Conservation (phyloP, 768 basidiomycete genomes). For the Boletus pseudopeckii region DNA sequence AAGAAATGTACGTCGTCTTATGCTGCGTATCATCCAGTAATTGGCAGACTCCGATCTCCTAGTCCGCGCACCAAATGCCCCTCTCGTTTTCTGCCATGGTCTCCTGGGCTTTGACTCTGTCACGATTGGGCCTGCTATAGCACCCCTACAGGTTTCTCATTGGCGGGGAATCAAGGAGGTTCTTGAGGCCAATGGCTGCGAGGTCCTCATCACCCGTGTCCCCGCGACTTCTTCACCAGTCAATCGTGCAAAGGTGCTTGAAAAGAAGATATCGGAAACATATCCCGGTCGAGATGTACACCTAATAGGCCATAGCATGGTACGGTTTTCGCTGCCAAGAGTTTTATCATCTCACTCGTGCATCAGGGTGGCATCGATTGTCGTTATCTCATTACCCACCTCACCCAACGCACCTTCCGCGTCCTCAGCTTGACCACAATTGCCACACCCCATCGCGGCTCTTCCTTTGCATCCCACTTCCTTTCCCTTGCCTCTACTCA, state of each 20-base stretch:
- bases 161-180: conserved; percentile 98
- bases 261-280: conserved; percentile 69
- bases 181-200: conserved; percentile 79
- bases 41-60: conserved; percentile 1
- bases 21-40: background rate
- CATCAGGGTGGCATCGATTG: conserved; percentile 90
- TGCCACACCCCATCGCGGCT: conserved; percentile 92
- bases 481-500: conserved; percentile 64
- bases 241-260: conserved; percentile 89
- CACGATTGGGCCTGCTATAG: conserved; percentile 71
- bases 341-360: background rate
- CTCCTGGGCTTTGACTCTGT: conserved; percentile 87
- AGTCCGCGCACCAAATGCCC: conserved; percentile 80
- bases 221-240: conserved; percentile 88
- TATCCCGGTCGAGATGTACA: conserved; percentile 87
- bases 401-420: conserved; percentile 71
- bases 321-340: conserved; percentile 26
- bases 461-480: conserved; percentile 90
- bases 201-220: conserved; percentile 91
- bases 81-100: conserved; percentile 94
- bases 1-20: conserved; percentile 57
- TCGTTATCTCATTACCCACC: conserved; percentile 80
- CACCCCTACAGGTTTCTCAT: conserved; percentile 83
- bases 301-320: conserved; percentile 82
- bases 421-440: conserved; percentile 91